Evolutionary conservation across 2,329 filamentous ascomycete genomes (phyloP).

Genomic region (Didymella segeticola): DNA sequence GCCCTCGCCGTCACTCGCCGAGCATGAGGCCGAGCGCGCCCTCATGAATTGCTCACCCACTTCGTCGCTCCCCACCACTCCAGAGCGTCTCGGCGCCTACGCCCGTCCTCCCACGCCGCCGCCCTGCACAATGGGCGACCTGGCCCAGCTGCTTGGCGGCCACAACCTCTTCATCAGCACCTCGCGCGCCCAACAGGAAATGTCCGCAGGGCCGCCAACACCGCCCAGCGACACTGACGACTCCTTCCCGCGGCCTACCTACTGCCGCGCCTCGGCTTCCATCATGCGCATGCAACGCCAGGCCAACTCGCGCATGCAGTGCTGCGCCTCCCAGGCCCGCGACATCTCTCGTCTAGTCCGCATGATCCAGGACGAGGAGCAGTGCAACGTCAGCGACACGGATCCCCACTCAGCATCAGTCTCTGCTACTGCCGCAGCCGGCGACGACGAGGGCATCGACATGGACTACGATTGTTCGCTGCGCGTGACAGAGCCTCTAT

Average conservation of each 20-base stretch:
- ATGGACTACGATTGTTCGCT: conserved; percentile 37
- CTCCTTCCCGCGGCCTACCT: conserved; percentile 29
- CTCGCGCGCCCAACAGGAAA: conserved; percentile 8
- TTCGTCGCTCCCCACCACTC: conserved; percentile 24
- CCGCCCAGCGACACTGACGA: conserved; percentile 35
- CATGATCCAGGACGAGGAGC: conserved; percentile 53
- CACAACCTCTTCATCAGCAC: conserved; percentile 41
- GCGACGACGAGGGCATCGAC: conserved; percentile 43
- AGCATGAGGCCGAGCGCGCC: conserved; percentile 37
- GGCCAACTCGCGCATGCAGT: conserved; percentile 50
- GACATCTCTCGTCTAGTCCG: conserved; percentile 53
- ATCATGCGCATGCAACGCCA: conserved; percentile 51
- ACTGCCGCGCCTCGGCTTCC: conserved; percentile 45
- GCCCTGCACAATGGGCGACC: conserved; percentile 45
- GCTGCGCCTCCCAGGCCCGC: conserved; percentile 47
- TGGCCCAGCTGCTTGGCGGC: conserved; percentile 43
- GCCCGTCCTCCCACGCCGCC: conserved; percentile 35
- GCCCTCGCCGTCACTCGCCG: conserved; percentile 39
- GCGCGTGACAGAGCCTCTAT: conserved; percentile 22
- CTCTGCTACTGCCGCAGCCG: conserved; percentile 11
- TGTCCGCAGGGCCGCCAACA: conserved; percentile 28
- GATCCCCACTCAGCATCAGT: conserved; percentile 5
- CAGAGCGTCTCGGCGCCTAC: conserved; percentile 11
- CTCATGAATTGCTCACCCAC: conserved; percentile 46
- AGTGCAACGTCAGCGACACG: conserved; percentile 46